A percentile compares a stretch with the other conserved stretches of the same genome.
phyloP scores from a whole-genome alignment of 1,284 basidiomycete genomes.

The Leccinum subspadiceum region DNA sequence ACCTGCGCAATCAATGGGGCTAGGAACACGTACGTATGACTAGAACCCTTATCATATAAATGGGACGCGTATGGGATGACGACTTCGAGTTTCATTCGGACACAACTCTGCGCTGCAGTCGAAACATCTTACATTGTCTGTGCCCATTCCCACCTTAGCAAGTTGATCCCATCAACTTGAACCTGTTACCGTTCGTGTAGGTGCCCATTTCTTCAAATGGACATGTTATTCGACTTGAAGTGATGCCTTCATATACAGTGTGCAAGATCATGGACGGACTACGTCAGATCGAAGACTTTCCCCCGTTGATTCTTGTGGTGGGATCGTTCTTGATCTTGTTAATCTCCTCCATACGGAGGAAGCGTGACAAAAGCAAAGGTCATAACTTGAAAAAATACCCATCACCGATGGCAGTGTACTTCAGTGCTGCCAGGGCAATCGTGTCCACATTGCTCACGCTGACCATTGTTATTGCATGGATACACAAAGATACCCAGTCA shows the following conservation, averaged over 20 bases:
- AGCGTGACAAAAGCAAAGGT: background rate
- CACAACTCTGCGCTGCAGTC: background rate
- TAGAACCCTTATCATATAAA: background rate
- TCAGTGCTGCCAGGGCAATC: background rate
- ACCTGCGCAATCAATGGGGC: background rate
- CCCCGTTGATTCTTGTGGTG: background rate
- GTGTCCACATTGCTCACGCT: background rate
- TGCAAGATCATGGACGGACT: slow-evolving; percentile 1
- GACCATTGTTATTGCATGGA: slow-evolving; percentile 1
- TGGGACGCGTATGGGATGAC: background rate
- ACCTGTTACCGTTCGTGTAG: background rate
- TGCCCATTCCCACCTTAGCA: background rate
- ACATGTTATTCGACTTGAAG: background rate
- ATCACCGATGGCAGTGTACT: background rate
- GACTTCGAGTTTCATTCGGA: background rate
- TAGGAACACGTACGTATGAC: background rate
- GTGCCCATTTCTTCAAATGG: background rate
- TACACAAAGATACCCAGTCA: background rate
- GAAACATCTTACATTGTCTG: background rate
- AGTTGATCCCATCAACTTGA: background rate
- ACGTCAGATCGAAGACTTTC: background rate
- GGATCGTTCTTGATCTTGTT: slow-evolving; percentile 7
- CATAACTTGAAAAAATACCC: background rate
- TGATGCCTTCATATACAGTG: background rate
- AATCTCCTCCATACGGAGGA: background rate